A percentile compares a stretch with the other conserved stretches of the same genome.
These are phyloP conservation scores for Leptographium lundbergii DNA, from an alignment of 2,329 filamentous ascomycete species.

Conservation along the genomic window DNA sequence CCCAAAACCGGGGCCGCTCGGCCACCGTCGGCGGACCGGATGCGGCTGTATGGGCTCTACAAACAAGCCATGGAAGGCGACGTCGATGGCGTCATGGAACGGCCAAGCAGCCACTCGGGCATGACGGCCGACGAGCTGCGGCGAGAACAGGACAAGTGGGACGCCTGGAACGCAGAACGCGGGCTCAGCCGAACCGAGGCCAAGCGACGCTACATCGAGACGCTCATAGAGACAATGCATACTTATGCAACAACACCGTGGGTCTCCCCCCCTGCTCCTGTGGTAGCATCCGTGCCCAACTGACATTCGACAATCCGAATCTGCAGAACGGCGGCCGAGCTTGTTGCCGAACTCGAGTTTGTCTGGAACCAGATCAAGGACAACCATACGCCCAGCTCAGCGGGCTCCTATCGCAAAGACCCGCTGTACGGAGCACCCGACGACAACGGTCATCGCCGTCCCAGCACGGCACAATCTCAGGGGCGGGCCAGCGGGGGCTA, in stretches of 20 bases:
- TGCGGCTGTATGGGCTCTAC: conserved; percentile 94
- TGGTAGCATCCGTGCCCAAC: background rate
- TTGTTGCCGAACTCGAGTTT: conserved; percentile 93
- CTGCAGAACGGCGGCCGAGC: conserved; percentile 61
- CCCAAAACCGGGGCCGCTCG: conserved; percentile 83
- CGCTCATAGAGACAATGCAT: conserved; percentile 93
- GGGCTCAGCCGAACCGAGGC: conserved; percentile 79
- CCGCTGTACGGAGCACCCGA: conserved; percentile 11
- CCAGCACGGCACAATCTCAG: conserved; percentile 3
- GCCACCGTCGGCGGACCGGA: conserved; percentile 70
- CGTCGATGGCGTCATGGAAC: conserved; percentile 85
- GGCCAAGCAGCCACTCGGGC: conserved; percentile 45
- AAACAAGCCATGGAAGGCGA: conserved; percentile 99
- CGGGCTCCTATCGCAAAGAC: conserved; percentile 42
- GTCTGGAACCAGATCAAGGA: conserved; percentile 98
- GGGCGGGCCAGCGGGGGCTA: background rate
- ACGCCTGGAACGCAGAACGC: conserved; percentile 86
- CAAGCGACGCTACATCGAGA: conserved; percentile 87
- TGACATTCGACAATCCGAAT: background rate
- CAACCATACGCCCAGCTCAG: conserved; percentile 53
- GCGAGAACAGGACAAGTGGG: conserved; percentile 62
- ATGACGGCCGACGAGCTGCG: conserved; percentile 40
- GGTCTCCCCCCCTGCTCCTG: conserved; percentile 18
- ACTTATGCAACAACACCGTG: conserved; percentile 78
- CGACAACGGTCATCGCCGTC: background rate